A percentile compares a stretch with the other conserved stretches of the same genome.
phyloP scores from a whole-genome alignment of 2,329 filamentous ascomycete species.

The Fusarium buxicola region DNA sequence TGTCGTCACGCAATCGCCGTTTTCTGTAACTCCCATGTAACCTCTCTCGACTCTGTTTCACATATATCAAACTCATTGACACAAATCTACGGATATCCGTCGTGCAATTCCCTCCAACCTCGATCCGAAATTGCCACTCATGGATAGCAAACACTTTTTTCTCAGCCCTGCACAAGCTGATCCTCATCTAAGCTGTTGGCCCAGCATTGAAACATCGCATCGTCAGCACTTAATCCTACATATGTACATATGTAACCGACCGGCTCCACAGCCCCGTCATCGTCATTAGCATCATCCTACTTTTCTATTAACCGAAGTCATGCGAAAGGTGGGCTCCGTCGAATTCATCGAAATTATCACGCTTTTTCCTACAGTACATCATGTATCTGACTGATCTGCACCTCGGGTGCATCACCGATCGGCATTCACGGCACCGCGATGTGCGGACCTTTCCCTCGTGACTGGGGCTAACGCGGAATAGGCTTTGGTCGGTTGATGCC shows the following conservation, averaged over 20 bases:
- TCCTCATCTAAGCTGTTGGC: slow-evolving; percentile 24
- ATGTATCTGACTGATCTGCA: slow-evolving; percentile 1
- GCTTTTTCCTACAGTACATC: no score
- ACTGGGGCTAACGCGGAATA: slow-evolving; percentile 14
- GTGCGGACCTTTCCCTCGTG: slow-evolving; percentile 7
- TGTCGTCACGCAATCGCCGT: slow-evolving; percentile 43
- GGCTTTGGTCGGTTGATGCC: slow-evolving; percentile 23
- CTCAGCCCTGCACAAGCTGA: slow-evolving; percentile 20
- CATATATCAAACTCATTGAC: slow-evolving; percentile 1
- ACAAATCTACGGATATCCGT: slow-evolving; percentile 19
- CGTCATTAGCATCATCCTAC: slow-evolving; percentile 16
- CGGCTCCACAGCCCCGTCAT: slow-evolving; percentile 18
- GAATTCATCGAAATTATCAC: no score
- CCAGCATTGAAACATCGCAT: slow-evolving; percentile 30
- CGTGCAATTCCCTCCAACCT: slow-evolving; percentile 2
- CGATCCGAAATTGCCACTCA: no score
- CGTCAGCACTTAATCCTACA: slow-evolving; percentile 44
- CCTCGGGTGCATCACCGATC: slow-evolving; percentile 4
- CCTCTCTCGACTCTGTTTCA: slow-evolving; percentile 29
- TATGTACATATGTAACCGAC: no score
- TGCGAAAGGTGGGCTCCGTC: background rate
- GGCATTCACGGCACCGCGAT: slow-evolving; percentile 24
- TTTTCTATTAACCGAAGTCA: slow-evolving; percentile 27
- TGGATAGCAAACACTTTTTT: background rate
- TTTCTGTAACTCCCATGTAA: slow-evolving; percentile 36